Conservation (phyloP, 305 asterid species). For the Fraxinus xanthoxyloides region DNA sequence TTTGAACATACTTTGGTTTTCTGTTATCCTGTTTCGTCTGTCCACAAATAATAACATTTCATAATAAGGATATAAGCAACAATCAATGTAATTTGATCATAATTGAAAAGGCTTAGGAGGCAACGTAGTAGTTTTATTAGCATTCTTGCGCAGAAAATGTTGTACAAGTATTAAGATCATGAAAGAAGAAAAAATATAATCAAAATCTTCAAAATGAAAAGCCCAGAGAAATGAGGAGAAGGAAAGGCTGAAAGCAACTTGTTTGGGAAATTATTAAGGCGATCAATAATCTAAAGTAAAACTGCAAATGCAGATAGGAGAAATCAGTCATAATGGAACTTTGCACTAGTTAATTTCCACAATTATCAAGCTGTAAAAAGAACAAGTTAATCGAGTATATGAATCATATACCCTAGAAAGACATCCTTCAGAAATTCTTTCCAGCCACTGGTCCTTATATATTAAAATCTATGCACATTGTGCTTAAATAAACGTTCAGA, state of each 20-base stretch:
- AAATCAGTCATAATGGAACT: neutral
- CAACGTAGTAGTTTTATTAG: neutral
- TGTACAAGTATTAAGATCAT: neutral
- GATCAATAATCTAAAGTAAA: neutral
- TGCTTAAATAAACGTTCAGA: neutral
- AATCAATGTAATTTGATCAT: neutral
- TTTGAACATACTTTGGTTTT: constrained; percentile 90
- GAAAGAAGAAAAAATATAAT: neutral
- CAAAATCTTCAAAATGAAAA: neutral
- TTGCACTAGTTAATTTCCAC: neutral
- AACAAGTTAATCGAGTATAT: neutral
- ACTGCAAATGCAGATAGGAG: neutral
- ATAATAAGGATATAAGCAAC: neutral
- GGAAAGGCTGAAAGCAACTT: neutral
- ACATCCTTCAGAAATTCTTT: neutral
- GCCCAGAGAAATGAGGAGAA: neutral
- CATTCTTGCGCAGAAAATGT: neutral
- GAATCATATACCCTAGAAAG: neutral
- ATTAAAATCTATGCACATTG: neutral
- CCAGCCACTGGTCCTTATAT: neutral
- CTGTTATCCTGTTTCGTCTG: constrained; percentile 66
- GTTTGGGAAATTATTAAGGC: constrained; percentile 3
- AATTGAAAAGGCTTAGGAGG: neutral
- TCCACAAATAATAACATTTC: constrained; percentile 21
- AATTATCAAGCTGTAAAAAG: neutral